phyloP scores from a whole-genome alignment of 2,329 filamentous ascomycete genomes.

The Apiospora arundinis region DNA sequence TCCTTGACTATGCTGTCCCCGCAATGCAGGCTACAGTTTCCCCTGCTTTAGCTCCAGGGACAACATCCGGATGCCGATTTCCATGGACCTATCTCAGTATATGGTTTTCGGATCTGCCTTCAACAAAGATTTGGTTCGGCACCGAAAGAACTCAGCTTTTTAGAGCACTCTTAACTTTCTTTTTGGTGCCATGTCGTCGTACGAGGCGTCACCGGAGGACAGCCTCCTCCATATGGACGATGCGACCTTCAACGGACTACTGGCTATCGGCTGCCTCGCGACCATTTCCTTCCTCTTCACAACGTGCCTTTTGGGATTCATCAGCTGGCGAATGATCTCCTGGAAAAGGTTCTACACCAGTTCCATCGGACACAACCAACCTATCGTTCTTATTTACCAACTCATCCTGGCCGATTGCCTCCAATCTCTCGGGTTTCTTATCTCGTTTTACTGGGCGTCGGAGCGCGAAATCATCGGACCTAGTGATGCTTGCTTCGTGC shows the following conservation, averaged over 20 bases:
- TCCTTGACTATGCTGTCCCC: background rate
- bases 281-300: slow-evolving; percentile 54
- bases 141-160: background rate
- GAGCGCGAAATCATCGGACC: slow-evolving; percentile 52
- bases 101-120: background rate
- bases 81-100: background rate
- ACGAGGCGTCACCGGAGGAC: slow-evolving; percentile 19
- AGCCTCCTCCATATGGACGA: slow-evolving; percentile 31
- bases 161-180: background rate
- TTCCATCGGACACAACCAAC: slow-evolving; percentile 50
- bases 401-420: slow-evolving; percentile 58
- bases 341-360: slow-evolving; percentile 42
- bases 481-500: slow-evolving; percentile 54
- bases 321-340: slow-evolving; percentile 53
- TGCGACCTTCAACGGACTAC: slow-evolving; percentile 42
- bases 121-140: background rate
- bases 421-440: slow-evolving; percentile 55
- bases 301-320: slow-evolving; percentile 47
- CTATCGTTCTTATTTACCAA: slow-evolving; percentile 61
- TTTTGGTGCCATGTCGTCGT: background rate
- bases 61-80: background rate
- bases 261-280: slow-evolving; percentile 51
- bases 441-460: slow-evolving; percentile 58
- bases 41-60: slow-evolving; percentile 3
- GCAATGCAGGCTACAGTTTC: background rate